phyloP scores from a whole-genome alignment of 768 basidiomycete species.

The Agaricus subrufescens region DNA sequence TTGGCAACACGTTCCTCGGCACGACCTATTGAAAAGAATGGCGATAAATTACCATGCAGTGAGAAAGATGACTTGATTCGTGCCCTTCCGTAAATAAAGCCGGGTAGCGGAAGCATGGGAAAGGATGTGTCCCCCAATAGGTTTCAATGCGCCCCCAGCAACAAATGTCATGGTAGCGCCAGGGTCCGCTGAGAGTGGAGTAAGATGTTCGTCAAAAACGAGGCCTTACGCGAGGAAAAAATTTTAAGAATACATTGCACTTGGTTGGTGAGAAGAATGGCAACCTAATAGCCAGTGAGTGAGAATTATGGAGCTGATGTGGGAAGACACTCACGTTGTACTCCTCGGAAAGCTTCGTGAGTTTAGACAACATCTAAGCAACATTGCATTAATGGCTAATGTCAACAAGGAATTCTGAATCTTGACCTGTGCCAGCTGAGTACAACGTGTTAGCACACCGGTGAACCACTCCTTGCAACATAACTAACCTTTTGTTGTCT shows the following conservation, averaged over 20 bases:
- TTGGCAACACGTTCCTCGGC: conserved; percentile 91
- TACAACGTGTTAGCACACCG: not conserved
- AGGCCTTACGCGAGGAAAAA: not conserved
- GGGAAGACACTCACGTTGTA: conserved; percentile 53
- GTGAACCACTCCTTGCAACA: not conserved
- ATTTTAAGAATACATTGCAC: conserved; percentile 61
- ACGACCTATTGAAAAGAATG: conserved; percentile 49
- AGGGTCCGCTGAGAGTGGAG: conserved; percentile 64
- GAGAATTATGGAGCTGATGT: not conserved
- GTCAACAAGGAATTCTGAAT: conserved; percentile 17
- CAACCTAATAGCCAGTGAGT: conserved; percentile 49
- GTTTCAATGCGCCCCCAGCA: conserved; percentile 88
- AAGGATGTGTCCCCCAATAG: conserved; percentile 85
- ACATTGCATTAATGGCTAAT: not conserved
- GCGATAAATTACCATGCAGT: not conserved
- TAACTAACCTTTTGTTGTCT: conserved; percentile 80
- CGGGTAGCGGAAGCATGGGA: conserved; percentile 88
- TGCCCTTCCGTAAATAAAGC: conserved; percentile 85
- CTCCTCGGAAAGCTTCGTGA: conserved; percentile 90
- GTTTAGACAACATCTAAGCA: conserved; percentile 79
- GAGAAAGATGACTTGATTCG: not conserved
- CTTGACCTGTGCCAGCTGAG: conserved; percentile 71
- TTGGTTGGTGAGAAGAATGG: conserved; percentile 88
- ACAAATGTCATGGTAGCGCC: conserved; percentile 96
- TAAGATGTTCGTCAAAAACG: not conserved